These are phyloP conservation scores for Actinomortierella wolfii DNA, from an alignment of 371 early-diverging fungal species.

Conservation along the genomic window DNA sequence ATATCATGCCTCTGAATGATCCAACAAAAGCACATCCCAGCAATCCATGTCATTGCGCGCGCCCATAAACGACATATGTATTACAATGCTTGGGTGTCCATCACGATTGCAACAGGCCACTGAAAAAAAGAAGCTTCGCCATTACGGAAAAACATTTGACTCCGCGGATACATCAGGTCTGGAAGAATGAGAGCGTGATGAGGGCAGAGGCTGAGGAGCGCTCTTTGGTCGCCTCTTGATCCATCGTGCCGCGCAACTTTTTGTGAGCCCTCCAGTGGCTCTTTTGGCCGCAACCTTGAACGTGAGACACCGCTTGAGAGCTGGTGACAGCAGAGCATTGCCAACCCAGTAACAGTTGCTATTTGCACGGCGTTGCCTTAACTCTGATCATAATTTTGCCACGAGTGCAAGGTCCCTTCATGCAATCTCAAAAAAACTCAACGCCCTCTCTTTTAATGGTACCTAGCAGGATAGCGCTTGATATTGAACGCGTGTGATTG, in stretches of 20 bases:
- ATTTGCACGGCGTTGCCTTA: no score
- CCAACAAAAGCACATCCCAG: conserved; percentile 7
- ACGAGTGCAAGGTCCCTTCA: no score
- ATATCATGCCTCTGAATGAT: conserved; percentile 8
- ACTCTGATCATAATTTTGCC: no score
- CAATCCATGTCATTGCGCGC: conserved; percentile 2
- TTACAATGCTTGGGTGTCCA: conserved; percentile 20
- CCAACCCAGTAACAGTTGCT: no score
- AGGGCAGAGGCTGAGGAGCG: no score
- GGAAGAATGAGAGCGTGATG: neutral
- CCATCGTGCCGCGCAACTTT: conserved; percentile 5
- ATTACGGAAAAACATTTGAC: conserved; percentile 15
- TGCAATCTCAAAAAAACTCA: no score
- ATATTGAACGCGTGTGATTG: no score
- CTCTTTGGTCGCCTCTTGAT: neutral
- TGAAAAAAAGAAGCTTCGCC: neutral
- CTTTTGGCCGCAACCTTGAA: conserved; percentile 15
- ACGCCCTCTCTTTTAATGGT: no score
- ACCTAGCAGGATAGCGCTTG: no score
- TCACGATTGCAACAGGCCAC: conserved; percentile 10
- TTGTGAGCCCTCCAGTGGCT: conserved; percentile 21
- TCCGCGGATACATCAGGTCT: neutral
- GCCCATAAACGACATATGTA: conserved; percentile 5
- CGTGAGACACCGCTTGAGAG: conserved; percentile 18
- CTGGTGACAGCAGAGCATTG: no score